phyloP scores from a whole-genome alignment of 306 rosid genomes.

The Mucuna pruriens region DNA sequence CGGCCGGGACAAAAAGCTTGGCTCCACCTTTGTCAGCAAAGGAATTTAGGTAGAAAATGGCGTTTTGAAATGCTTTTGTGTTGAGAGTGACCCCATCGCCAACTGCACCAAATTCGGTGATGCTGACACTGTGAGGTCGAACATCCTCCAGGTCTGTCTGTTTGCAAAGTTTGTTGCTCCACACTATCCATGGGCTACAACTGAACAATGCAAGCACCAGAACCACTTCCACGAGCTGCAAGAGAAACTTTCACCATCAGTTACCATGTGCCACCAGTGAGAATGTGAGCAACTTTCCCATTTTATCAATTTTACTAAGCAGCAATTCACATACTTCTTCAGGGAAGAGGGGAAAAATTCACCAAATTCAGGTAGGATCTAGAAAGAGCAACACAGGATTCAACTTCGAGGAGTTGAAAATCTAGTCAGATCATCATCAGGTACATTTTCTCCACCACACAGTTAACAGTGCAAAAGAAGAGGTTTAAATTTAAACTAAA shows the following conservation, averaged over 20 bases:
- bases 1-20: slow-evolving; percentile 80
- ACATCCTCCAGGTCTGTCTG: slow-evolving; percentile 46
- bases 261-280: neutral
- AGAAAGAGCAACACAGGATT: neutral
- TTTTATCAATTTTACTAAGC: slow-evolving; percentile 5
- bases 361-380: slow-evolving; percentile 39
- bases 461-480: slow-evolving; percentile 15
- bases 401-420: slow-evolving; percentile 4
- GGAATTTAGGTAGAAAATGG: slow-evolving; percentile 79
- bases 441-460: slow-evolving; percentile 32
- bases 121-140: slow-evolving; percentile 83
- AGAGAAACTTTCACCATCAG: slow-evolving; percentile 35
- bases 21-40: slow-evolving; percentile 87
- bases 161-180: slow-evolving; percentile 66
- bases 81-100: slow-evolving; percentile 86
- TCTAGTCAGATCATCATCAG: slow-evolving; percentile 34
- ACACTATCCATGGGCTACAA: slow-evolving; percentile 61
- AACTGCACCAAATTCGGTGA: slow-evolving; percentile 82
- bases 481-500: neutral
- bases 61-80: slow-evolving; percentile 85
- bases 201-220: slow-evolving; percentile 65
- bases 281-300: slow-evolving; percentile 24
- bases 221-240: slow-evolving; percentile 68
- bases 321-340: slow-evolving; percentile 24
- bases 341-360: neutral